phyloP scores from a whole-genome alignment of 495 filamentous ascomycete genomes.

The Halenospora varia region DNA sequence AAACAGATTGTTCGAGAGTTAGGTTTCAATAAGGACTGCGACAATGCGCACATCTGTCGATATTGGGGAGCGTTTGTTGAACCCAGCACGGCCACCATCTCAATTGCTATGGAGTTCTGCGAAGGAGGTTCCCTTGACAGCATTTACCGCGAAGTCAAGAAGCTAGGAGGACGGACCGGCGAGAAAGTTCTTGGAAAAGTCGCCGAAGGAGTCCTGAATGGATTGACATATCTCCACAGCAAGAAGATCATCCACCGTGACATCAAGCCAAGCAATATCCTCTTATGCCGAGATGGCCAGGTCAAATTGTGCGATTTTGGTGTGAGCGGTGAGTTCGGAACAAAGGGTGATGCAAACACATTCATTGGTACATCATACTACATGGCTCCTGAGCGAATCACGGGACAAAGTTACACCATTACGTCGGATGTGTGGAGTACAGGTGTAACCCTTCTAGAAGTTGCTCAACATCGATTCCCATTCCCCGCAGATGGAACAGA shows the following conservation, averaged over 20 bases:
- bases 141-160: constrained; percentile 95
- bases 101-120: constrained; percentile 98
- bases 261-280: constrained; percentile 97
- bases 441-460: constrained; percentile 92
- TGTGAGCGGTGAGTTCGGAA: constrained; percentile 95
- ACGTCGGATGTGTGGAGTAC: constrained; percentile 98
- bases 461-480: constrained; percentile 95
- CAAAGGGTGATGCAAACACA: constrained; percentile 96
- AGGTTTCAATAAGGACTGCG: constrained; percentile 95
- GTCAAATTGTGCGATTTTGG: constrained; percentile 99
- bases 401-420: constrained; percentile 95
- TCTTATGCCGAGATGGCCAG: constrained; percentile 85
- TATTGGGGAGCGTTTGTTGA: constrained; percentile 98
- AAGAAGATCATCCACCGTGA: constrained; percentile 98
- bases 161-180: constrained; percentile 87
- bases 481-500: constrained; percentile 96
- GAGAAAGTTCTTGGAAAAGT: constrained; percentile 99
- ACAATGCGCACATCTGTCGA: constrained; percentile 87
- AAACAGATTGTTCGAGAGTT: constrained; percentile 96
- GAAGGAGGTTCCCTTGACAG: constrained; percentile 93
- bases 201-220: constrained; percentile 90
- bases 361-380: constrained; percentile 99
- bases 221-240: constrained; percentile 92
- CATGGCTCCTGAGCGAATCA: constrained; percentile 98
- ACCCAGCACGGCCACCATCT: constrained; percentile 87